These are phyloP conservation scores for Eimeria maxima DNA, from an alignment of 169 alveolate species.

Conservation along the genomic window DNA sequence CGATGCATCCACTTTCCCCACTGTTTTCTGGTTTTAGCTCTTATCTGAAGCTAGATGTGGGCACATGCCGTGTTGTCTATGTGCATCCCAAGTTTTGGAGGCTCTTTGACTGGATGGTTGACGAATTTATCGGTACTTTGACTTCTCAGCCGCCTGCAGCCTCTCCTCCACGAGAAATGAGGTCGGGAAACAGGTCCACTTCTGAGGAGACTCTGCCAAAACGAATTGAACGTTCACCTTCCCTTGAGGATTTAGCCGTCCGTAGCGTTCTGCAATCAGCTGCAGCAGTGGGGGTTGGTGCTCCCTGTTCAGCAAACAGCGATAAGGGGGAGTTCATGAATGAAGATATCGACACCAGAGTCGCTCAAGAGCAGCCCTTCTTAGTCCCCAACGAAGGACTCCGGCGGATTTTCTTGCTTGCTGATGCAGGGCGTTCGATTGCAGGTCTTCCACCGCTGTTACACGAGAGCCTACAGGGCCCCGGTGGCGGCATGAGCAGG, in stretches of 20 bases:
- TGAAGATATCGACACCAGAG: background rate
- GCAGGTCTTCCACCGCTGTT: conserved; percentile 39
- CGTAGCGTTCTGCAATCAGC: conserved; percentile 1
- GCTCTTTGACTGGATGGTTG: conserved; percentile 79
- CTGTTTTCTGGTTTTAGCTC: conserved; percentile 57
- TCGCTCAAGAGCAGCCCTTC: background rate
- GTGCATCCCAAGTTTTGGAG: conserved; percentile 79
- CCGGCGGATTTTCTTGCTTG: conserved; percentile 68
- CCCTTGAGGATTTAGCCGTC: conserved; percentile 31
- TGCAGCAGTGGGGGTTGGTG: background rate
- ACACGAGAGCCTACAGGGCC: background rate
- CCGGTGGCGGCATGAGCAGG: background rate
- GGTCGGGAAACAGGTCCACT: background rate
- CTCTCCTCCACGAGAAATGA: background rate
- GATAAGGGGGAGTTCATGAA: background rate
- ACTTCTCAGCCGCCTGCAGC: background rate
- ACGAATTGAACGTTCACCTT: conserved; percentile 61
- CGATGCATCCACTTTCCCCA: conserved; percentile 74
- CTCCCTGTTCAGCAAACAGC: background rate
- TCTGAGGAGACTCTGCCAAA: conserved; percentile 1
- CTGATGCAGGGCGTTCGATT: conserved; percentile 62
- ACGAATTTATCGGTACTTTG: conserved; percentile 65
- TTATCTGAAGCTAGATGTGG: conserved; percentile 61
- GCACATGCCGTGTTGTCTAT: conserved; percentile 74
- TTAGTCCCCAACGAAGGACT: conserved; percentile 66